These are phyloP conservation scores for Aspergillus sclerotioniger DNA, from an alignment of 495 filamentous ascomycete species.

Conservation along the genomic window DNA sequence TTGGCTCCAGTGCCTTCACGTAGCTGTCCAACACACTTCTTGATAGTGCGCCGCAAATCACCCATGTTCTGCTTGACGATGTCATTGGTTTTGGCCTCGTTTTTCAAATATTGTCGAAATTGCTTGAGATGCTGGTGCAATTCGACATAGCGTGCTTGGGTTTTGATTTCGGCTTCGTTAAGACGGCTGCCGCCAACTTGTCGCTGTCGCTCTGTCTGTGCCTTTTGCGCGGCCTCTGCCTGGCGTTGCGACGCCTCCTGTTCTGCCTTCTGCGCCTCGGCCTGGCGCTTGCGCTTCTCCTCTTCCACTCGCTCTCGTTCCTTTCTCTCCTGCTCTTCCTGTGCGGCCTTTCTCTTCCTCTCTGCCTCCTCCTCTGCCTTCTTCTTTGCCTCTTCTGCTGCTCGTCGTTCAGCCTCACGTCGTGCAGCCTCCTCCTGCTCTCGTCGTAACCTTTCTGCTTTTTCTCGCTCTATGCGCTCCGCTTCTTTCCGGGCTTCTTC, in stretches of 20 bases:
- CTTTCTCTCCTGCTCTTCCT: slow-evolving; percentile 54
- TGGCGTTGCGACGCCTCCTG: slow-evolving; percentile 27
- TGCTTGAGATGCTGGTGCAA: slow-evolving; percentile 74
- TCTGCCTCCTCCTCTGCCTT: slow-evolving; percentile 39
- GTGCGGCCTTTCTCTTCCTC: slow-evolving; percentile 39
- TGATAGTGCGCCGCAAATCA: slow-evolving; percentile 70
- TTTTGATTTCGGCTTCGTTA: slow-evolving; percentile 35
- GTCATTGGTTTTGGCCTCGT: slow-evolving; percentile 48
- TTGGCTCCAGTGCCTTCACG: slow-evolving; percentile 64
- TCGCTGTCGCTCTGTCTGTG: slow-evolving; percentile 27
- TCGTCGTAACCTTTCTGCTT: slow-evolving; percentile 32
- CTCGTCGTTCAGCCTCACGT: slow-evolving; percentile 41
- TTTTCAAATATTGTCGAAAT: slow-evolving; percentile 56
- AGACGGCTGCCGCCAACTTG: slow-evolving; percentile 26
- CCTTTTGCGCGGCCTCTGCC: slow-evolving; percentile 26
- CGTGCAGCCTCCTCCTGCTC: slow-evolving; percentile 42
- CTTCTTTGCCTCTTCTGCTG: slow-evolving; percentile 42
- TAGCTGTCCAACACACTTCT: slow-evolving; percentile 71
- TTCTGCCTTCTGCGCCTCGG: slow-evolving; percentile 35
- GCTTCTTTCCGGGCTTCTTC: slow-evolving; percentile 35
- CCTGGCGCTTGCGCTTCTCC: slow-evolving; percentile 38
- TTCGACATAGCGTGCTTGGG: slow-evolving; percentile 61
- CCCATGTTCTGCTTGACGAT: slow-evolving; percentile 65
- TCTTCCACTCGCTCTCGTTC: slow-evolving; percentile 39
- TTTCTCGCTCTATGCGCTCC: slow-evolving; percentile 40